phyloP scores from a whole-genome alignment of 1,139 yeast species.

The Kodamaea anthophila region DNA sequence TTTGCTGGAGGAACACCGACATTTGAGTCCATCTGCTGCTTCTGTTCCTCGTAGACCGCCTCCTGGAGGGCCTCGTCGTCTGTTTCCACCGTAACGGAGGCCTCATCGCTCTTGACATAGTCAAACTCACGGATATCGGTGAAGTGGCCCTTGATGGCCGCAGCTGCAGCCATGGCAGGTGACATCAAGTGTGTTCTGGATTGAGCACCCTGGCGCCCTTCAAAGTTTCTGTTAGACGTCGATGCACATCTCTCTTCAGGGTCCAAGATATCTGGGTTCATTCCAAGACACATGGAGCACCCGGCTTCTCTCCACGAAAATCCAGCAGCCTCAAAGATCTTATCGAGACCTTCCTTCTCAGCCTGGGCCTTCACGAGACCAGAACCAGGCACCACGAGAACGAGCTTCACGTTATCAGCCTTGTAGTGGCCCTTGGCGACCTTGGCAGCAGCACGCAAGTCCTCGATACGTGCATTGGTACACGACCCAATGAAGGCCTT shows the following conservation, averaged over 20 bases:
- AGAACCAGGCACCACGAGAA: conserved; percentile 94
- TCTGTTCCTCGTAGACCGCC: conserved; percentile 66
- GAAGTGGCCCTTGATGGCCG: conserved; percentile 87
- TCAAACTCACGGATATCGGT: conserved; percentile 82
- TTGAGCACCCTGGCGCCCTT: conserved; percentile 96
- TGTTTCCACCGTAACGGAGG: conserved; percentile 52
- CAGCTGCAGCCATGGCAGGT: conserved; percentile 99
- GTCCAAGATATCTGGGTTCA: conserved; percentile 94
- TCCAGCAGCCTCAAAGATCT: conserved; percentile 85
- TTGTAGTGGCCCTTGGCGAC: conserved; percentile 88
- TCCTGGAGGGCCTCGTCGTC: conserved; percentile 58
- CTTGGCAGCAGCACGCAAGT: conserved; percentile 88
- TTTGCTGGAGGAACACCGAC: conserved; percentile 51
- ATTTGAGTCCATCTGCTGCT: conserved; percentile 41
- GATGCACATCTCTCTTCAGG: conserved; percentile 98
- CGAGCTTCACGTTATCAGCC: conserved; percentile 75
- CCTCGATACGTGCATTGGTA: conserved; percentile 96
- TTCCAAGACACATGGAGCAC: conserved; percentile 98
- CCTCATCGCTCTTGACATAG: conserved; percentile 53
- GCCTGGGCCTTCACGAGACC: conserved; percentile 92
- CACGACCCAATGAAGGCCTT: conserved; percentile 97
- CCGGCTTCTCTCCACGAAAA: conserved; percentile 99
- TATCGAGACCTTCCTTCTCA: conserved; percentile 89
- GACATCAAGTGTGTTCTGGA: conserved; percentile 98
- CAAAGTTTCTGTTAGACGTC: conserved; percentile 96